Conservation (phyloP, 2,329 filamentous ascomycete species). For the Magnaporthiopsis poae region DNA sequence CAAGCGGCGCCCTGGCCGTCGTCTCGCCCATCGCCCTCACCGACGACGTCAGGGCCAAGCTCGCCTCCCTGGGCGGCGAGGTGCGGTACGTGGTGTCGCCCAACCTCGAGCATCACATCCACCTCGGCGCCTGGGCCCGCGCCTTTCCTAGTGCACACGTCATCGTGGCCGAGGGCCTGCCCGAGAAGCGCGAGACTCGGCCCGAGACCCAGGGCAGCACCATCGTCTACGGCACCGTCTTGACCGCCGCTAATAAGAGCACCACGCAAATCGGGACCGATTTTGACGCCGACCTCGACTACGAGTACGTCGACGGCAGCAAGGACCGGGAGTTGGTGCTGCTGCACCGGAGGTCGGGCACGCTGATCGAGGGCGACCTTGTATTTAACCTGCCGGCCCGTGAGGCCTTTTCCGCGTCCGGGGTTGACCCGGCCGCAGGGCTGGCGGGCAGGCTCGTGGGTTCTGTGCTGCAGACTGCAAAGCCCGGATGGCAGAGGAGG, state of each 20-base stretch:
- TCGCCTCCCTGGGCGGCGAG: conserved; percentile 36
- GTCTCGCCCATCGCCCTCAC: conserved; percentile 58
- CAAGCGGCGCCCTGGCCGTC: conserved; percentile 50
- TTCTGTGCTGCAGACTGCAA: neutral
- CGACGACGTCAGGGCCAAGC: conserved; percentile 40
- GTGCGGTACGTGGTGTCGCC: conserved; percentile 56
- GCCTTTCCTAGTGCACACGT: conserved; percentile 52
- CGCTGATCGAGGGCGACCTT: neutral
- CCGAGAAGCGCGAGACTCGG: conserved; percentile 46
- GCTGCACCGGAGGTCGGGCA: neutral
- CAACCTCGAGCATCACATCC: conserved; percentile 59
- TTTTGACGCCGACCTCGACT: conserved; percentile 55
- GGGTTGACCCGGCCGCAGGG: neutral
- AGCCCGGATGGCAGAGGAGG: neutral
- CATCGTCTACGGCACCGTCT: conserved; percentile 4
- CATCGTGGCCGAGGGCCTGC: conserved; percentile 53
- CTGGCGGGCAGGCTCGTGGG: neutral
- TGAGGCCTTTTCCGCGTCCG: neutral
- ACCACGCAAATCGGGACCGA: conserved; percentile 41
- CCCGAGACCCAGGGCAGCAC: conserved; percentile 1
- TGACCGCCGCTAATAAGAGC: conserved; percentile 5
- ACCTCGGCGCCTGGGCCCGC: conserved; percentile 52
- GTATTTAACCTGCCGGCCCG: neutral
- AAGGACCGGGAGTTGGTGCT: neutral
- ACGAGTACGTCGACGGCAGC: conserved; percentile 41